Evolutionary conservation across 331 rosid species (phyloP).

Genomic region (Acacia concinna): DNA sequence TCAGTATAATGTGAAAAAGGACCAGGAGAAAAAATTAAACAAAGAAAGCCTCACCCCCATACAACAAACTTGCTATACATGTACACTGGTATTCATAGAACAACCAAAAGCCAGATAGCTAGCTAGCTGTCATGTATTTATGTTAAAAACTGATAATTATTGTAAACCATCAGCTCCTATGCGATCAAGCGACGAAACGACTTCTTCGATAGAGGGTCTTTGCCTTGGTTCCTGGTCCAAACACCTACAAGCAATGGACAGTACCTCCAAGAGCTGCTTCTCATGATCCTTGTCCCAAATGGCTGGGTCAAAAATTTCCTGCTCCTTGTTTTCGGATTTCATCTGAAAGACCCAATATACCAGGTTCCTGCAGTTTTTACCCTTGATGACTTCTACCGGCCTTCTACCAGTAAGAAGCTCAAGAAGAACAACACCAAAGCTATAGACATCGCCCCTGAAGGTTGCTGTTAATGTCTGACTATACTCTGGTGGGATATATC

Average conservation of each 20-base stretch:
- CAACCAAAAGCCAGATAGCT: constrained; percentile 12
- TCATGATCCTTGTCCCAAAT: constrained; percentile 44
- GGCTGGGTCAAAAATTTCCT: constrained; percentile 45
- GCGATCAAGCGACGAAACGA: constrained; percentile 41
- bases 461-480: constrained; percentile 57
- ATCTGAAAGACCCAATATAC: constrained; percentile 58
- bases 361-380: constrained; percentile 51
- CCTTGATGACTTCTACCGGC: constrained; percentile 56
- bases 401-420: constrained; percentile 58
- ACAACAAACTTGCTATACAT: constrained; percentile 31
- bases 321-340: constrained; percentile 43
- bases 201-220: constrained; percentile 50
- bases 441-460: constrained; percentile 56
- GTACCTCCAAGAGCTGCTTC: constrained; percentile 40
- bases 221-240: constrained; percentile 45
- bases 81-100: constrained; percentile 22
- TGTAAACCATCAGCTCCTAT: constrained; percentile 37
- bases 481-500: constrained; percentile 63
- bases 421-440: constrained; percentile 60
- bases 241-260: constrained; percentile 51
- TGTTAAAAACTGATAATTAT: constrained; percentile 17
- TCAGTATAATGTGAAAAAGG: constrained; percentile 22
- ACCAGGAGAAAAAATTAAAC: neutral
- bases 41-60: constrained; percentile 13
- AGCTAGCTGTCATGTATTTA: neutral